Base-by-base conservation (phyloP, 768 basidiomycete species). In the Daedalea quercina region DNA sequence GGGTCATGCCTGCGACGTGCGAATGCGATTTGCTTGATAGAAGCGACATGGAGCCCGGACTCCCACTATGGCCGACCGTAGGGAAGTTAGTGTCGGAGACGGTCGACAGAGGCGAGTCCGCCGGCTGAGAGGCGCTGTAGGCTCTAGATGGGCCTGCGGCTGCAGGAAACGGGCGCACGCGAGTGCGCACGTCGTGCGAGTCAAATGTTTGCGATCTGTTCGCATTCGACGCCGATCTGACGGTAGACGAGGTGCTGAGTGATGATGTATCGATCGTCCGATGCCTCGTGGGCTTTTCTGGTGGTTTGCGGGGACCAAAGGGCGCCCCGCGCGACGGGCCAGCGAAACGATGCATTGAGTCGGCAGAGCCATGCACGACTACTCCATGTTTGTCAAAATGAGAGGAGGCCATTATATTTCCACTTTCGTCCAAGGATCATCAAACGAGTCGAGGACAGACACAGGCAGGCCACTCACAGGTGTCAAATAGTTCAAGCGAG, bases 21-120 rank as follows among this genome's bases (percentile, higher is more conserved):
- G 13, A 51, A 43, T 9, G 51, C 48, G 33, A 55, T 34, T 8
- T 54, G 57, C 25, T 52, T 56, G 20, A 49, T 43, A 28, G 48
- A 24, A 34, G 44, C 50, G n/a, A 53, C 54, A 15, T 47, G 28
- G 25, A 47, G 28, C 46, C 46, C 12, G 26, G 17, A 33, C 46
- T 47, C 28, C 28, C 22, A 19, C 33, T 20, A 12, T 20, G 48
- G 19, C 19, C 17, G 9, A 40, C 11, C 8, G 33, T 35, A n/a
- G 20, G n/a, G n/a, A 28, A 49, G 34, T 37, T 7, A 3, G 33
- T 22, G 11, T 35, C 20, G 25, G 31, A 47, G 46, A 28, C 46
- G 17, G 25, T 9, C 12, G 11, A 20, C 11, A 47, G 28, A 4
- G 46, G 46, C 15, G 46, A 47, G 20, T 22, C 24, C 34, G 34